These are phyloP conservation scores for Pyrrhoderma lamaoense DNA, from an alignment of 1,284 basidiomycete genomes.

Conservation along the genomic window DNA sequence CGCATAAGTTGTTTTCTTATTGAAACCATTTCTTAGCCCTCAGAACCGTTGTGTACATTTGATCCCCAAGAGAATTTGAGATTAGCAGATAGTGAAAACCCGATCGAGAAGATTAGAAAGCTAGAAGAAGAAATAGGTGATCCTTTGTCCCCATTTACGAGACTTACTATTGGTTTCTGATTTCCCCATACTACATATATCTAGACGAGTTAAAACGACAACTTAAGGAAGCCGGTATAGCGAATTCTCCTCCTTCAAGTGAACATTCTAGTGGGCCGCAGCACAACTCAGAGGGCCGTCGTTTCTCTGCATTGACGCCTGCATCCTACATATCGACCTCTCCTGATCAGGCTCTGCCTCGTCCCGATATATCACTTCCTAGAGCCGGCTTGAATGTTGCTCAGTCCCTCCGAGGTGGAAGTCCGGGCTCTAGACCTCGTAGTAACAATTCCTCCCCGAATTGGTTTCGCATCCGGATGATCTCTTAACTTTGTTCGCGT, in stretches of 20 bases:
- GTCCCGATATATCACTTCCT: constrained; percentile 17
- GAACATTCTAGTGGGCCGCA: constrained; percentile 5
- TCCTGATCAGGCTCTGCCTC: constrained; percentile 11
- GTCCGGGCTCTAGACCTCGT: constrained; percentile 45
- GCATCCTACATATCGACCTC: constrained; percentile 14
- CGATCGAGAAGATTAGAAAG: constrained; percentile 62
- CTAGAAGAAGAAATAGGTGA: constrained; percentile 75
- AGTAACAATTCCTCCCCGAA: constrained; percentile 20
- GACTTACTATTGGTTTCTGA: neutral
- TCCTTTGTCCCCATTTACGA: constrained; percentile 24
- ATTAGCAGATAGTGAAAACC: constrained; percentile 66
- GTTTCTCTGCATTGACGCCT: constrained; percentile 13
- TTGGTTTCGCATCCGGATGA: constrained; percentile 33
- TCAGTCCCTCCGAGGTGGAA: constrained; percentile 25
- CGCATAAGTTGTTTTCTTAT: too few species aligned
- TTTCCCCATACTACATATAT: neutral
- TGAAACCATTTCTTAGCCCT: constrained; percentile 41
- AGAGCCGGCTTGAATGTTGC: constrained; percentile 15
- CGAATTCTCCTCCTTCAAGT: constrained; percentile 11
- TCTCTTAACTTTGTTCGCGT: constrained; percentile 56
- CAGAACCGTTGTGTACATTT: constrained; percentile 73
- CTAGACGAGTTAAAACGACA: constrained; percentile 59
- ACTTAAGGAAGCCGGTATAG: constrained; percentile 41
- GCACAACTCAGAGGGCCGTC: constrained; percentile 4
- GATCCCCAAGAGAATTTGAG: constrained; percentile 75